Evolutionary conservation across 768 basidiomycete species (phyloP).

Genomic region (Zangia roseola): DNA sequence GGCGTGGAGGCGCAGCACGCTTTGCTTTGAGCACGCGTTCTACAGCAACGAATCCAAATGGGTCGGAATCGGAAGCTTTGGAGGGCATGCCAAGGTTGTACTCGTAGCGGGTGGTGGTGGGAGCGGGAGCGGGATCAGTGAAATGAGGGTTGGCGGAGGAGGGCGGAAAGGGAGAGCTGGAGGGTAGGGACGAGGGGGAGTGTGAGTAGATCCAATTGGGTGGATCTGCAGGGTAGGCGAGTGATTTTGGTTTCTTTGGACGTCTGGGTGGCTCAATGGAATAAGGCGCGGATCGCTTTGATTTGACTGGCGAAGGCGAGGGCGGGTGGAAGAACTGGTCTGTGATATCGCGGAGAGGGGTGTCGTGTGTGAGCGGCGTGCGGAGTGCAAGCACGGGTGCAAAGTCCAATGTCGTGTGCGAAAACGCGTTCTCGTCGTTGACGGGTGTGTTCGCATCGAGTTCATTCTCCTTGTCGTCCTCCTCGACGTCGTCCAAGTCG

Average conservation of each 20-base stretch:
- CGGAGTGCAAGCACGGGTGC: slow-evolving; percentile 15
- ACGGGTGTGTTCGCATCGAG: slow-evolving; percentile 9
- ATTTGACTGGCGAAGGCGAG: slow-evolving; percentile 29
- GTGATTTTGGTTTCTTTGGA: slow-evolving; percentile 32
- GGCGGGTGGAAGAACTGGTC: slow-evolving; percentile 36
- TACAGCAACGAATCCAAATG: slow-evolving; percentile 57
- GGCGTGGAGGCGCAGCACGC: slow-evolving; percentile 25
- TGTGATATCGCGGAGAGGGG: slow-evolving; percentile 31
- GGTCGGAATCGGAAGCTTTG: slow-evolving; percentile 42
- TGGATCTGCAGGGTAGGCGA: slow-evolving; percentile 30
- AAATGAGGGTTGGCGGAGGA: slow-evolving; percentile 19
- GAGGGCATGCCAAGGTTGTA: slow-evolving; percentile 23
- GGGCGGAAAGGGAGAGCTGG: slow-evolving; percentile 32
- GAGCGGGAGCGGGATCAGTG: slow-evolving; percentile 1
- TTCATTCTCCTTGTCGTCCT: slow-evolving; percentile 19
- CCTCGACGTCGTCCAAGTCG: slow-evolving; percentile 17
- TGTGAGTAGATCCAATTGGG: slow-evolving; percentile 29
- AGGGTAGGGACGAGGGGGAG: slow-evolving; percentile 33
- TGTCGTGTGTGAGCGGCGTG: slow-evolving; percentile 26
- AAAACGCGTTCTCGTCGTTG: slow-evolving; percentile 17
- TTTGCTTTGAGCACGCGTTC: slow-evolving; percentile 49
- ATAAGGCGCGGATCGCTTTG: slow-evolving; percentile 11
- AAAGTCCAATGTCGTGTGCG: background rate
- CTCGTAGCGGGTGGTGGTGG: slow-evolving; percentile 12
- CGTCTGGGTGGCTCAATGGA: slow-evolving; percentile 29